Evolutionary conservation across 768 basidiomycete genomes (phyloP), one percentile per base, ranked within the genome.

Genomic region (Tylopilus vinaceipallidus): DNA sequence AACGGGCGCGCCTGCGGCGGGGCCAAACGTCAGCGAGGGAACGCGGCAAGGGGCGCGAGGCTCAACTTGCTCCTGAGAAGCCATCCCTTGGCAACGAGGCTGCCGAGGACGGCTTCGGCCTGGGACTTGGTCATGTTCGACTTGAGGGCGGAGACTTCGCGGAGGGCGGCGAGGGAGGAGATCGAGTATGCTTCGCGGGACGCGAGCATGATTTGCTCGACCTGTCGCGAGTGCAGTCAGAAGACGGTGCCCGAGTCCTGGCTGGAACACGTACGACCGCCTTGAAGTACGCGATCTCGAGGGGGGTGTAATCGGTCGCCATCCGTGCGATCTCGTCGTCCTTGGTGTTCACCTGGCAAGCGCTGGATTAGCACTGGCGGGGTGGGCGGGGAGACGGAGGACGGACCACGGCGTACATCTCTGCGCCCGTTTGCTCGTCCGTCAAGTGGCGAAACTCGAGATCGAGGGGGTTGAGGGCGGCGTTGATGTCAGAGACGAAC

Each of bases 141-240:
- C 45, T 82, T 83, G 38, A 90, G 71, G 26, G 72, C 62, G 50
- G 72, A 75, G 13, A 84, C 79, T 66, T 90, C 86, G 39, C 89
- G 82, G 35, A 91, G 71, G 1, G 90, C 91, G 3, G 82, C 84
- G 22, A 89, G 69, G 5, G 89, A 90, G 0, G 88, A 86, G 11
- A 91, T 76, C 16, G 84, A 91, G 64, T 77, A 95, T 0, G 86
- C 72, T 60, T 86, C 81, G 35, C 76, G 75, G 6, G 88, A 82
- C 7, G 91, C 88, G 16, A 85, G 74, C 79, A 94, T 86, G 58
- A 95, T 93, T 68, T 88, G 86, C 60, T 93, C 88, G 34, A 95
- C 77, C 92, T 95, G 57, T 20, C 19, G 26, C 24, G 42, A 30
- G 13, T 13, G n/a, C 23, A n/a, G 27, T 47, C 29, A 49, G 46